Conservation (phyloP, 805 yeast genomes). For the Nakazawaea holstii region DNA sequence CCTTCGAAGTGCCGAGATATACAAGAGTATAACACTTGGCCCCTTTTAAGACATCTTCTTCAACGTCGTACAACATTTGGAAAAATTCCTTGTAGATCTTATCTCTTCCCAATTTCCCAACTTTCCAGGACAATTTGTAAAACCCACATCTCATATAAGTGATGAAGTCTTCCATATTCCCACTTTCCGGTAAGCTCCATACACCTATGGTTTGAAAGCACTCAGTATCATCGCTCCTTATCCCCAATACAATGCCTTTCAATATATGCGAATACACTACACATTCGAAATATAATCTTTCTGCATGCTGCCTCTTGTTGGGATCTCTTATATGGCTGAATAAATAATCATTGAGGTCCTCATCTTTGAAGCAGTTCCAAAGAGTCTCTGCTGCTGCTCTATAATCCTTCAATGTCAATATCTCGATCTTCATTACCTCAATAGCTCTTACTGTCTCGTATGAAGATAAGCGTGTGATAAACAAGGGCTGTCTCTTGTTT, state of each 20-base stretch:
- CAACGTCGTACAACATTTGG: constrained; percentile 44
- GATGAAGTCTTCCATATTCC: constrained; percentile 34
- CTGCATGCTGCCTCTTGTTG: constrained; percentile 23
- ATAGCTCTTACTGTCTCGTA: neutral
- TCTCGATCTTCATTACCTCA: constrained; percentile 18
- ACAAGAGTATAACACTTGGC: constrained; percentile 29
- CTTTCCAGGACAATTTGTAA: constrained; percentile 41
- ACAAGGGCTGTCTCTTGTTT: neutral
- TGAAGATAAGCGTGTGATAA: neutral
- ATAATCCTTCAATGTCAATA: constrained; percentile 21
- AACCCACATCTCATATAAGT: constrained; percentile 48
- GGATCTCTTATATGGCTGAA: constrained; percentile 27
- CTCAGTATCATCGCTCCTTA: constrained; percentile 34
- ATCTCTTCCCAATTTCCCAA: constrained; percentile 40
- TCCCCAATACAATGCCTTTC: constrained; percentile 43
- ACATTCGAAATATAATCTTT: constrained; percentile 39
- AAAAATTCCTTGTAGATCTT: constrained; percentile 45
- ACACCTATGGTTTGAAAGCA: constrained; percentile 48
- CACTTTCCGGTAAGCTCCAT: constrained; percentile 44
- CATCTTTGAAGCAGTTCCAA: constrained; percentile 25
- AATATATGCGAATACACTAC: constrained; percentile 44
- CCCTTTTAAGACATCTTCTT: constrained; percentile 33
- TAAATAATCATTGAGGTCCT: constrained; percentile 23
- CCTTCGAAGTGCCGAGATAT: constrained; percentile 28
- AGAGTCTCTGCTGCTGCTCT: constrained; percentile 28